Evolutionary conservation across 2,329 filamentous ascomycete genomes (phyloP).

Genomic region (Botryotinia globosa): DNA sequence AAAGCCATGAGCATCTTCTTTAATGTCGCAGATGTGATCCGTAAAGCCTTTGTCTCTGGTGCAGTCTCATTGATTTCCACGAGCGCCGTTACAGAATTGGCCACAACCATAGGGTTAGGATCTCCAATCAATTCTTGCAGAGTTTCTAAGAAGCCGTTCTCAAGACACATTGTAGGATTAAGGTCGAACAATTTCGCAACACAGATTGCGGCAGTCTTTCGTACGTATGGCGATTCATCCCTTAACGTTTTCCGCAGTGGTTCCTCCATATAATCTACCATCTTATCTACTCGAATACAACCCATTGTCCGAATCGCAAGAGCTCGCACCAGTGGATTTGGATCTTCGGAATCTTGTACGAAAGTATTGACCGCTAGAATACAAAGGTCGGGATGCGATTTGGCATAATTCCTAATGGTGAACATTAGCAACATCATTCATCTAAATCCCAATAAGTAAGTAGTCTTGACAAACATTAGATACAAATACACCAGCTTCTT

Average conservation of each 20-base stretch:
- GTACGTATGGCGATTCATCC: slow-evolving; percentile 97
- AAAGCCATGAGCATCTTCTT: slow-evolving; percentile 96
- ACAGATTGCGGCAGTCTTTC: slow-evolving; percentile 96
- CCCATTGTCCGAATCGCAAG: slow-evolving; percentile 98
- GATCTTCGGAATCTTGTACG: slow-evolving; percentile 97
- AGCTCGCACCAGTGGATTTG: slow-evolving; percentile 91
- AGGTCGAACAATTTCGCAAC: slow-evolving; percentile 97
- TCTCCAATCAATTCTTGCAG: slow-evolving; percentile 96
- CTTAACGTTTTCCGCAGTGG: slow-evolving; percentile 91
- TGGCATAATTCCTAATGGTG: slow-evolving; percentile 85
- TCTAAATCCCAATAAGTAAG: neutral
- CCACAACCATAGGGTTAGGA: slow-evolving; percentile 98
- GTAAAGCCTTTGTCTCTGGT: slow-evolving; percentile 83
- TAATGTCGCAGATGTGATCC: slow-evolving; percentile 76
- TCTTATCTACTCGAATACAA: slow-evolving; percentile 96
- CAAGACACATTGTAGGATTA: slow-evolving; percentile 86
- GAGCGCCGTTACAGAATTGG: slow-evolving; percentile 91
- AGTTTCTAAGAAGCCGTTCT: slow-evolving; percentile 93
- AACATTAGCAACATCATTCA: slow-evolving; percentile 21
- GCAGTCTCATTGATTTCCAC: slow-evolving; percentile 88
- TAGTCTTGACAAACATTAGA: slow-evolving; percentile 64
- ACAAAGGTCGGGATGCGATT: slow-evolving; percentile 96
- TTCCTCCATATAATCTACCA: slow-evolving; percentile 99
- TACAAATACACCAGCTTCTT: slow-evolving; percentile 99
- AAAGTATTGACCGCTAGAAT: slow-evolving; percentile 99